These are phyloP conservation scores for Dictyostelium brefeldianum DNA, from an alignment of 78 protist genomes.

Conservation along the genomic window DNA sequence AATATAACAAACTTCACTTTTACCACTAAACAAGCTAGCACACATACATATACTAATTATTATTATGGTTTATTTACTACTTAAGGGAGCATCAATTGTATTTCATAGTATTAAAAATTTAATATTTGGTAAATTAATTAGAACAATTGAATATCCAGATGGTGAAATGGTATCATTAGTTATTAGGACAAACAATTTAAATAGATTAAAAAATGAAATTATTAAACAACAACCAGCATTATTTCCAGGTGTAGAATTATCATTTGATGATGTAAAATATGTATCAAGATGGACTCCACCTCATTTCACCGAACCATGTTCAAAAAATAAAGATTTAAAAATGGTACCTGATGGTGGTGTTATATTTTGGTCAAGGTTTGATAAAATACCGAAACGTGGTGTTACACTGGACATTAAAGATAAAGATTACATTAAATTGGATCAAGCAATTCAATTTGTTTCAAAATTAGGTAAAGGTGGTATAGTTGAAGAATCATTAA, in stretches of 20 bases:
- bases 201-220: conserved; percentile 59
- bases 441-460: conserved; percentile 61
- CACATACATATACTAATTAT: not conserved
- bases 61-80: not conserved
- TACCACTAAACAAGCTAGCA: no score
- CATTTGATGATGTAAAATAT: conserved; percentile 37
- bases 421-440: conserved; percentile 53
- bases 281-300: conserved; percentile 74
- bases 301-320: conserved; percentile 57
- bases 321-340: conserved; percentile 57
- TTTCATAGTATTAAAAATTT: conserved; percentile 59
- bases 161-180: conserved; percentile 77
- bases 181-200: conserved; percentile 51
- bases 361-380: conserved; percentile 54
- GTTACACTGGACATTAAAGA: conserved; percentile 65
- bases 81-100: conserved; percentile 73
- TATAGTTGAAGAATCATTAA: conserved; percentile 5
- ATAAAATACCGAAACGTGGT: conserved; percentile 60
- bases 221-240: conserved; percentile 75
- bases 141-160: conserved; percentile 75
- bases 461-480: conserved; percentile 31
- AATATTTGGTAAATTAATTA: conserved; percentile 58
- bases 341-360: conserved; percentile 72
- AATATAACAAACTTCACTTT: not conserved
- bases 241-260: conserved; percentile 72